Conservation (phyloP, 192 early-diverging fungal species). For the Lunasporangiospora selenospora region DNA sequence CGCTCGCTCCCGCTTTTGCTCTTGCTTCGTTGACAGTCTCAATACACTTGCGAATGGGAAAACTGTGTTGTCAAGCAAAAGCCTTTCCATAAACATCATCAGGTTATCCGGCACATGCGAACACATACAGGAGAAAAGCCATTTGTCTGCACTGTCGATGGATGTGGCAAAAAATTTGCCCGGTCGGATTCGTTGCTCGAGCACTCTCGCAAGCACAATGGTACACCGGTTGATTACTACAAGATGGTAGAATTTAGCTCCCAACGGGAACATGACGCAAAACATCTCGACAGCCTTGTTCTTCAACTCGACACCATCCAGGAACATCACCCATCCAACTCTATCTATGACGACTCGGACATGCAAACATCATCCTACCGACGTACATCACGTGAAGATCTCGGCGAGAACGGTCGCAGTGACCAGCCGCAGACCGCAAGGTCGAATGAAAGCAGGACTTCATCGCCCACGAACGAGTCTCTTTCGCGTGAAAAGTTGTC, state of each 20-base stretch:
- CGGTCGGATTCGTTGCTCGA: slow-evolving; percentile 76
- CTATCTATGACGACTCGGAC: too few species aligned
- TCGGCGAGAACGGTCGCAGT: too few species aligned
- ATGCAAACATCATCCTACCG: too few species aligned
- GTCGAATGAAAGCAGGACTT: too few species aligned
- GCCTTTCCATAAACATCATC: slow-evolving; percentile 76
- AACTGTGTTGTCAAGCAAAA: slow-evolving; percentile 59
- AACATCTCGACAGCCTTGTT: slow-evolving; percentile 38
- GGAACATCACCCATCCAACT: slow-evolving; percentile 29
- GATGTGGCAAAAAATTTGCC: slow-evolving; percentile 77
- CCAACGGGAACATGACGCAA: slow-evolving; percentile 40
- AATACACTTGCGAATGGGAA: slow-evolving; percentile 60
- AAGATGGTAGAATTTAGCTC: slow-evolving; percentile 42
- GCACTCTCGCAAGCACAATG: slow-evolving; percentile 64
- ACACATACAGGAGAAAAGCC: slow-evolving; percentile 83
- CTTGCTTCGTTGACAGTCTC: slow-evolving; percentile 20
- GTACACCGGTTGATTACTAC: slow-evolving; percentile 43
- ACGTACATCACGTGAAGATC: too few species aligned
- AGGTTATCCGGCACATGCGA: slow-evolving; percentile 75
- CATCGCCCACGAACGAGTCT: too few species aligned
- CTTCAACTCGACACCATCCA: slow-evolving; percentile 44
- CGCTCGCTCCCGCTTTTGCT: background rate
- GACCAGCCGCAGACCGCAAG: too few species aligned
- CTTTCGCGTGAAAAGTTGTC: too few species aligned
- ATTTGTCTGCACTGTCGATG: slow-evolving; percentile 67